A percentile compares a stretch with the other conserved stretches of the same genome.
phyloP scores from a whole-genome alignment of 345 rosid species.

The Erucastrum elatum region DNA sequence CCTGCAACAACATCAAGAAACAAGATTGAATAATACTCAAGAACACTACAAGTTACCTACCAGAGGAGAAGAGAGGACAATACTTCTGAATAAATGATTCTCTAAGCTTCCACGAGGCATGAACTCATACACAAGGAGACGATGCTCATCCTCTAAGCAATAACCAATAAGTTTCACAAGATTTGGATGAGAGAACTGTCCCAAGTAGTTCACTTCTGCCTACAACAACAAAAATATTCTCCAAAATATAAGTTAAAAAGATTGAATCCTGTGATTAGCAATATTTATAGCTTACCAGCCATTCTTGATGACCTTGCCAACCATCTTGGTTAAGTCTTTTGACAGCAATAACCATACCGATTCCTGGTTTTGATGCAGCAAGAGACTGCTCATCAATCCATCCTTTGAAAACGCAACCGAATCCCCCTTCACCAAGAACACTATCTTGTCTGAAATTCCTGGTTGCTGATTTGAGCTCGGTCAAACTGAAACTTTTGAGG shows the following conservation, averaged over 20 bases:
- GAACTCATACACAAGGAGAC: conserved; percentile 82
- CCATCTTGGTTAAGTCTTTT: conserved; percentile 72
- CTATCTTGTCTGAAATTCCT: conserved; percentile 81
- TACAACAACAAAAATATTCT: conserved; percentile 17
- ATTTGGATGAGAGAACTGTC: conserved; percentile 68
- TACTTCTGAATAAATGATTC: conserved; percentile 78
- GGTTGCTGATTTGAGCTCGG: conserved; percentile 68
- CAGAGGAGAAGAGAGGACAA: conserved; percentile 16
- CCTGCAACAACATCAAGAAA: conserved; percentile 36
- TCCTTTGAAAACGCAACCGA: conserved; percentile 84
- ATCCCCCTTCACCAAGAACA: conserved; percentile 87
- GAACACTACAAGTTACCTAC: not conserved
- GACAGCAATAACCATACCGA: conserved; percentile 72
- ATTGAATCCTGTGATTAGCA: not conserved
- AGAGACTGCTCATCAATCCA: conserved; percentile 70
- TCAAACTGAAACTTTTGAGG: conserved; percentile 58
- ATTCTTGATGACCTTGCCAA: conserved; percentile 80
- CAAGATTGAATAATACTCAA: not conserved
- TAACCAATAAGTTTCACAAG: conserved; percentile 77
- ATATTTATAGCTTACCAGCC: conserved; percentile 49
- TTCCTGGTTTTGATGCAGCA: conserved; percentile 65
- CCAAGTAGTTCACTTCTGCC: conserved; percentile 81
- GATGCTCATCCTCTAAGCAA: conserved; percentile 80
- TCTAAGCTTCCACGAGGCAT: conserved; percentile 92
- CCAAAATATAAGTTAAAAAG: not conserved